Evolutionary conservation across 164 flowering plant genomes (phyloP).

Genomic region (Vitis rupestris): DNA sequence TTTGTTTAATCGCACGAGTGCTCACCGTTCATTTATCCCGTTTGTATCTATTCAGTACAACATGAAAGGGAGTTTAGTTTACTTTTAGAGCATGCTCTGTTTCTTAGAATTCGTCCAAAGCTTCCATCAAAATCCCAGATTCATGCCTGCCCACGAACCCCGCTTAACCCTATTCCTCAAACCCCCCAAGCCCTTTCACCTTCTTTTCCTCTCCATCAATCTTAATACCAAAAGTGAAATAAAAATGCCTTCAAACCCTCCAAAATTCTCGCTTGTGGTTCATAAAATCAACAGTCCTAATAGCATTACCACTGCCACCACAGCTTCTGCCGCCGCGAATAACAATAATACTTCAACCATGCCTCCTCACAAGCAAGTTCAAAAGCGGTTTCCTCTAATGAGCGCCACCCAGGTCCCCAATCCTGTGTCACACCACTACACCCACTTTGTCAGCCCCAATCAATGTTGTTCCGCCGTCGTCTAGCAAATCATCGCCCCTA

Average conservation of each 20-base stretch:
- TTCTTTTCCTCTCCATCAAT: not conserved
- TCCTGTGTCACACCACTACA: conserved; percentile 43
- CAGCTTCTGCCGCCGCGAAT: not conserved
- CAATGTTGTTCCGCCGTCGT: conserved; percentile 78
- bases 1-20: no score
- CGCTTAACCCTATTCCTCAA: not conserved
- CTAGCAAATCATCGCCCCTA: conserved; percentile 57
- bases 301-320: conserved; percentile 5
- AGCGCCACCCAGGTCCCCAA: conserved; percentile 41
- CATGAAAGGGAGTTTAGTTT: no score
- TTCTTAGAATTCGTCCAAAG: no score
- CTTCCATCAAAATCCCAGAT: no score
- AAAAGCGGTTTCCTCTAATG: conserved; percentile 11
- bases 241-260: conserved; percentile 33
- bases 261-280: conserved; percentile 26
- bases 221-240: not conserved
- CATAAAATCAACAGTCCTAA: conserved; percentile 21
- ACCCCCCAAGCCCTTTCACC: not conserved
- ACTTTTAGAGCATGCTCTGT: no score
- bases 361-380: not conserved
- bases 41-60: no score
- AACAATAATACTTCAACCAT: not conserved
- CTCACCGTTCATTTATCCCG: no score
- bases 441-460: conserved; percentile 49
- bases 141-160: no score